Conservation (phyloP, 1,284 basidiomycete species). For the Rhodotorula sp. region DNA sequence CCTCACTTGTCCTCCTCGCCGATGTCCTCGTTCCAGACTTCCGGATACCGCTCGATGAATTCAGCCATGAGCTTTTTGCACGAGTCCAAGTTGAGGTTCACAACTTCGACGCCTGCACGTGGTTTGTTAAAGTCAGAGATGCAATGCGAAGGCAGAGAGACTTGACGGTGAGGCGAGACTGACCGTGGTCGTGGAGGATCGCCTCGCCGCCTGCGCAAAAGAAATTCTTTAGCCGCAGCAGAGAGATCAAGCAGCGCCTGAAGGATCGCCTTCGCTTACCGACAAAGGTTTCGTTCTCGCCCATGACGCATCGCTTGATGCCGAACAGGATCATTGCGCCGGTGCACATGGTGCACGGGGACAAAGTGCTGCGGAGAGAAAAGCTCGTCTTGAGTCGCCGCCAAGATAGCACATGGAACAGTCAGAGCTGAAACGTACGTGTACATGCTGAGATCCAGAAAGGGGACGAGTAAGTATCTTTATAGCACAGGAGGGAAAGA, state of each 20-base stretch:
- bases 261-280: slow-evolving; percentile 5
- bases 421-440: slow-evolving; percentile 8
- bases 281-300: slow-evolving; percentile 45
- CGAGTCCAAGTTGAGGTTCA: slow-evolving; percentile 41
- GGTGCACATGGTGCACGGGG: slow-evolving; percentile 42
- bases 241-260: background rate
- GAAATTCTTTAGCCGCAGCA: background rate
- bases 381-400: background rate
- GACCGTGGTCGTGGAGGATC: slow-evolving; percentile 29
- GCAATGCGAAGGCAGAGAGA: too few species aligned
- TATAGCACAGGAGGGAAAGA: background rate
- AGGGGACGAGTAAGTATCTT: too few species aligned
- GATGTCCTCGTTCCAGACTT: slow-evolving; percentile 43
- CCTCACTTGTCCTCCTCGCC: slow-evolving; percentile 25
- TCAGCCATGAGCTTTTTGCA: slow-evolving; percentile 44
- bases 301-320: slow-evolving; percentile 42
- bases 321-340: slow-evolving; percentile 33
- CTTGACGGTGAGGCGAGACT: too few species aligned
- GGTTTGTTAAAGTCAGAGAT: background rate
- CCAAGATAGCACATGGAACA: background rate
- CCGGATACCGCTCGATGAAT: slow-evolving; percentile 42
- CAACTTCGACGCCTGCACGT: slow-evolving; percentile 41
- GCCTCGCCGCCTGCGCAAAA: slow-evolving; percentile 28
- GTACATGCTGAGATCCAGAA: slow-evolving; percentile 24
- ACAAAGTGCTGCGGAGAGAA: slow-evolving; percentile 28